Conservation (phyloP, 176 grass and related monocot genomes). For the Bolboschoenus planiculmis region DNA sequence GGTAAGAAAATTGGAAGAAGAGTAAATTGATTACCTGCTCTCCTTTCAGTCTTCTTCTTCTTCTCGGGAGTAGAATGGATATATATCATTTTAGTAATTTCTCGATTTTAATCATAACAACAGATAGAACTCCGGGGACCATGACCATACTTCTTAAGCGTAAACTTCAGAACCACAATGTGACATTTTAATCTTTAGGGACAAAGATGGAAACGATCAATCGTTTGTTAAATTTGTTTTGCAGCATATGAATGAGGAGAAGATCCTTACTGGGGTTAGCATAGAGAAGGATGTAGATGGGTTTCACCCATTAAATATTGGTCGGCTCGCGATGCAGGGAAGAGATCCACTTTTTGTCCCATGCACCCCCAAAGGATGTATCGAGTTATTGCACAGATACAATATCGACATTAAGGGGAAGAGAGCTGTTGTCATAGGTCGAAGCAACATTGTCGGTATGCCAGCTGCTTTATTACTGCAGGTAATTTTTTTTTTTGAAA, state of each 20-base stretch:
- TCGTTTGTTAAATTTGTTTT: conserved; percentile 9
- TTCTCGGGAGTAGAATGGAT: background rate
- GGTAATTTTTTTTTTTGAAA: too few species aligned
- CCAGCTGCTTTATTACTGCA: conserved; percentile 78
- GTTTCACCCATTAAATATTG: conserved; percentile 96
- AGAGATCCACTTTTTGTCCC: conserved; percentile 81
- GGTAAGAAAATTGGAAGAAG: background rate
- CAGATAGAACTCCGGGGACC: background rate
- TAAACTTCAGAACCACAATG: background rate
- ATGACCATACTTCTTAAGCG: background rate
- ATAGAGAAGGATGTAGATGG: conserved; percentile 90
- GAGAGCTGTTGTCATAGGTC: conserved; percentile 77
- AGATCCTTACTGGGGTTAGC: conserved; percentile 71
- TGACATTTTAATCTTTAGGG: background rate
- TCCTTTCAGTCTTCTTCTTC: background rate
- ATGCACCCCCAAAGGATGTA: conserved; percentile 99
- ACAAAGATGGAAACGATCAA: background rate
- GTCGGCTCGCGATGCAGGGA: conserved; percentile 93
- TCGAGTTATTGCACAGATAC: conserved; percentile 73
- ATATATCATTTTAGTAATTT: background rate
- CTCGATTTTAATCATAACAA: background rate
- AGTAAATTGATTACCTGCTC: background rate
- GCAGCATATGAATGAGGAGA: conserved; percentile 96
- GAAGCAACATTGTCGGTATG: conserved; percentile 97
- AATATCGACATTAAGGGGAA: conserved; percentile 86